Evolutionary conservation across 805 yeast genomes (phyloP).

Genomic region (Blastobotrys peoriensis): DNA sequence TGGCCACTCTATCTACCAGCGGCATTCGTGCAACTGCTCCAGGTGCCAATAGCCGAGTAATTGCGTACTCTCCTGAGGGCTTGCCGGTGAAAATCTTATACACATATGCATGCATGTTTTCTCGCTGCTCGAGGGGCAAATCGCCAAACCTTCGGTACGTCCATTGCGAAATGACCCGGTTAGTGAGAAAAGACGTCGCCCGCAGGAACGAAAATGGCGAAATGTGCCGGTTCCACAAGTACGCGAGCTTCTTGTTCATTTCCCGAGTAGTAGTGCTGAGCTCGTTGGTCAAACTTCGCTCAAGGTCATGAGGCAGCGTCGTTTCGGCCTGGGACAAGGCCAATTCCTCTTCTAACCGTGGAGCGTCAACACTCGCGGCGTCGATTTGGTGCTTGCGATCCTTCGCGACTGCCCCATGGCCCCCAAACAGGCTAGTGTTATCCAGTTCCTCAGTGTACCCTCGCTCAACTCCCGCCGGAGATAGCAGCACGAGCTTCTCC

Average conservation of each 20-base stretch:
- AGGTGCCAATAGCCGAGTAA: constrained; percentile 74
- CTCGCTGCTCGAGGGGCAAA: constrained; percentile 39
- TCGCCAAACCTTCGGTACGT: constrained; percentile 68
- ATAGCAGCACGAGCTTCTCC: constrained; percentile 64
- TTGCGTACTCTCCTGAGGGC: constrained; percentile 90
- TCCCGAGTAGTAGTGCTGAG: constrained; percentile 10
- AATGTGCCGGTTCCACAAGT: constrained; percentile 77
- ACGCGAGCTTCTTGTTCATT: constrained; percentile 67
- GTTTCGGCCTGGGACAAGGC: constrained; percentile 1
- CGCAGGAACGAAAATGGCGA: constrained; percentile 81
- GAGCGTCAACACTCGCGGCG: constrained; percentile 2
- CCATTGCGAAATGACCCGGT: constrained; percentile 86
- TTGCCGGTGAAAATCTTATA: constrained; percentile 75
- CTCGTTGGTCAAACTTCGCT: constrained; percentile 3
- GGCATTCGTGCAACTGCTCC: constrained; percentile 89
- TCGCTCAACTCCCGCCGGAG: constrained; percentile 79
- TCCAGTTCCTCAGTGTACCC: constrained; percentile 15
- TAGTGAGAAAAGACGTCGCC: constrained; percentile 69
- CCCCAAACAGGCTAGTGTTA: constrained; percentile 7
- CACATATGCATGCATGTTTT: constrained; percentile 64
- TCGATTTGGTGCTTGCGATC: neutral
- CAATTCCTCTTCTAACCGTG: constrained; percentile 5
- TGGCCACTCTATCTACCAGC: constrained; percentile 43
- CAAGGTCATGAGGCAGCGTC: neutral
- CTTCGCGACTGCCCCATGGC: neutral